A percentile compares a stretch with the other conserved stretches of the same genome.
Evolutionary conservation across 2,329 filamentous ascomycete species (phyloP).

Genomic region (Phyllosticta ampelicida): DNA sequence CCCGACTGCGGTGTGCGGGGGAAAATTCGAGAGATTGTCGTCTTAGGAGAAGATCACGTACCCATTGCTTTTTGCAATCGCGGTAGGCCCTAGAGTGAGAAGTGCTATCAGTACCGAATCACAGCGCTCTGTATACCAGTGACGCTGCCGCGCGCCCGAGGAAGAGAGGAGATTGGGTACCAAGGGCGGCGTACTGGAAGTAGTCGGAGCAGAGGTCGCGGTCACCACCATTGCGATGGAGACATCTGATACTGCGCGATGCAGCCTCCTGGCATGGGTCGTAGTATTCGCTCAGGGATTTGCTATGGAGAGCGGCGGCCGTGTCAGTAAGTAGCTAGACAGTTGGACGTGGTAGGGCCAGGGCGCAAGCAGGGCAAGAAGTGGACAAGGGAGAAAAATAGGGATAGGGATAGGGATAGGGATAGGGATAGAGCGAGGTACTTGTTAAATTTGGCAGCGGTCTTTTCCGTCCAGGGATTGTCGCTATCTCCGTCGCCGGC

Average conservation of each 20-base stretch:
- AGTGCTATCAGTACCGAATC: neutral
- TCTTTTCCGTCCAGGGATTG: conserved; percentile 22
- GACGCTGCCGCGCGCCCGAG: neutral
- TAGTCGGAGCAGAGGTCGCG: conserved; percentile 86
- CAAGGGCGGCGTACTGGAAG: conserved; percentile 61
- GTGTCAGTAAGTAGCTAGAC: neutral
- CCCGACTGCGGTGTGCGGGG: neutral
- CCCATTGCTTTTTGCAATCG: conserved; percentile 92
- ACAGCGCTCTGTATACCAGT: neutral
- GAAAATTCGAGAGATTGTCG: conserved; percentile 11
- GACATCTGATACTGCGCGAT: conserved; percentile 69
- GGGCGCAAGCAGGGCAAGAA: neutral
- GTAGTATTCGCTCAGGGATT: conserved; percentile 78
- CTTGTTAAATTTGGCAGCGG: conserved; percentile 31
- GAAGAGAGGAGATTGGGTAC: neutral
- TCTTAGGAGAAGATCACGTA: conserved; percentile 34
- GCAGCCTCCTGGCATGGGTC: conserved; percentile 95
- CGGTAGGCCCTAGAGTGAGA: conserved; percentile 63
- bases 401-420: too few species aligned
- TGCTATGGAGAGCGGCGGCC: conserved; percentile 42
- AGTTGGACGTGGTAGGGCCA: neutral
- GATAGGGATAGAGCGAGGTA: too few species aligned
- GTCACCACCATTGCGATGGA: conserved; percentile 81
- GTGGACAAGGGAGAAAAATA: conserved; percentile 10
- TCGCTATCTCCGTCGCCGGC: conserved; percentile 15